Base-by-base conservation (phyloP, 202 grass and related monocot genomes). In the Tripidium arundinaceum region DNA sequence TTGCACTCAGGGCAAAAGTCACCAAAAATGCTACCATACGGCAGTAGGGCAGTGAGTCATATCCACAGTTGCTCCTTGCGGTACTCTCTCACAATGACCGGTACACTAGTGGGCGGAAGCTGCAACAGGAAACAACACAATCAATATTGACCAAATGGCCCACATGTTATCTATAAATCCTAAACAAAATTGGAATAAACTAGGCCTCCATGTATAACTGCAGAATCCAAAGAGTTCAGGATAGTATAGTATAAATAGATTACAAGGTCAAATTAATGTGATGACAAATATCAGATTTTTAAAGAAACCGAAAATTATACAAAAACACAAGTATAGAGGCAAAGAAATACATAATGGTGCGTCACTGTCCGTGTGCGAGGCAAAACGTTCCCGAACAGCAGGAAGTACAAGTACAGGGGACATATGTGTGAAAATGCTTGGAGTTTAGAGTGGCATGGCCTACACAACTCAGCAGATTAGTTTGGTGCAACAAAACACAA, bases 101-200 rank as follows among this genome's bases (percentile, higher is more conserved):
- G 91, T 60, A 91, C 91, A 79, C 91, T 94, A 59, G 91, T 91
- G 1, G 91, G 88, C 33, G 91, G 91, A 37, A 94, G 91, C 91
- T 94, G 87, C 62, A 89, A 62, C 25, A 69, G 22, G 78, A 71
- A 64, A 39, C 38, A 72, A 34, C 11, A 22, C 18, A 28, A 47
- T 72, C 22, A 55, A 75, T 50, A 54, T 25, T 52, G 22, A 27
- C 9, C 40, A 26, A 39, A 40, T 70, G 9, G 49, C 11, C 31
- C 24, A 71, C 1, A 19, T 61, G 33, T 27, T 15, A 74, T 11
- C n/a, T 52, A 57, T 24, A 55, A 55, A 57, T 24, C 52, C n/a
- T 58, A 58, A 58, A 25, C 52, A 58, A 58, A 57, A 24, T 52
- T 24, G 54, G 54, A 57, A 57, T 57, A 3, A 57, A 57, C n/a